A percentile compares a stretch with the other conserved stretches of the same genome.
Conservation (phyloP, 225 moss, liverwort and hornwort genomes). For the Asterella californica region DNA sequence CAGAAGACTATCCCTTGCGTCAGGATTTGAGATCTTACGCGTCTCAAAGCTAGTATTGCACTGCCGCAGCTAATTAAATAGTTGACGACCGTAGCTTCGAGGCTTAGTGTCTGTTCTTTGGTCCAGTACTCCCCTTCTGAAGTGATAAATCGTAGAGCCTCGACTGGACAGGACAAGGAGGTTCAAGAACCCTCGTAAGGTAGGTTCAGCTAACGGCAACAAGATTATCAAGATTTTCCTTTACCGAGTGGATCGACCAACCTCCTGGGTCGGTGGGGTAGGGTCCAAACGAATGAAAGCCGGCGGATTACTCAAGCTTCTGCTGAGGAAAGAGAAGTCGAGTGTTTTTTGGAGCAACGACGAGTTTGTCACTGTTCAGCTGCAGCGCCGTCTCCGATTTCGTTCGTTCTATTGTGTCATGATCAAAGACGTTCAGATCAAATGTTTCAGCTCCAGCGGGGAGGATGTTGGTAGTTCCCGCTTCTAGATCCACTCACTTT, state of each 20-base stretch:
- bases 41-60: too few relatives aligned
- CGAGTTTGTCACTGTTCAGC: background rate
- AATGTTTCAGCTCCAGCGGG: too few relatives aligned
- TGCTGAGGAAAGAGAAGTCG: background rate
- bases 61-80: too few relatives aligned
- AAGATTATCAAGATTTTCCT: background rate
- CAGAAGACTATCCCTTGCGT: too few relatives aligned
- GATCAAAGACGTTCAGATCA: too few relatives aligned
- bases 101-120: background rate
- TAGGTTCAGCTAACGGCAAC: slow-evolving; percentile 8
- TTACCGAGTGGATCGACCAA: background rate
- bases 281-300: background rate
- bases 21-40: too few relatives aligned
- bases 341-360: background rate
- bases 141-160: background rate
- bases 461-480: background rate
- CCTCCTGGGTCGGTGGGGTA: background rate
- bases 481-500: too few relatives aligned
- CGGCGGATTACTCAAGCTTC: background rate
- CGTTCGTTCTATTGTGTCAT: too few relatives aligned
- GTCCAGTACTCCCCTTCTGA: background rate
- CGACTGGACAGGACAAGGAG: background rate
- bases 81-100: background rate
- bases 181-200: slow-evolving; percentile 3
- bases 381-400: background rate